phyloP scores from a whole-genome alignment of 1,284 basidiomycete genomes.

The Takashimella koratensis region DNA sequence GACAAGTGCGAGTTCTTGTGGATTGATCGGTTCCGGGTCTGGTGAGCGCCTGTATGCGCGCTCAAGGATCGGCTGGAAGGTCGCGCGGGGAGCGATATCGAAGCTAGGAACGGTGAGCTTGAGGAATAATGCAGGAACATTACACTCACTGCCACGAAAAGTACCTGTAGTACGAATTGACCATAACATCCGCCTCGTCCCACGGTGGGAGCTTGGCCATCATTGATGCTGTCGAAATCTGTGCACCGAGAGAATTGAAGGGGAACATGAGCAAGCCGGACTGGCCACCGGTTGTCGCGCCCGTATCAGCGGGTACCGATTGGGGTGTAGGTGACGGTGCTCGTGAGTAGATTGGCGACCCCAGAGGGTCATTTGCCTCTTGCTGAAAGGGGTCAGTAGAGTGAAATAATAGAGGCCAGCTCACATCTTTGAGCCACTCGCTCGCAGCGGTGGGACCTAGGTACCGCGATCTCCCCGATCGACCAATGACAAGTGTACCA shows the following conservation, averaged over 20 bases:
- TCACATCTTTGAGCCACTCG: slow-evolving; percentile 40
- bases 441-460: slow-evolving; percentile 36
- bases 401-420: too few species aligned
- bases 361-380: neutral
- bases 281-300: neutral
- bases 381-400: too few species aligned
- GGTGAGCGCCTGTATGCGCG: slow-evolving; percentile 12
- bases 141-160: slow-evolving; percentile 38
- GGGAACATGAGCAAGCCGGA: neutral
- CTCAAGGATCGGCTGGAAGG: slow-evolving; percentile 28
- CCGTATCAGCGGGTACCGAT: neutral
- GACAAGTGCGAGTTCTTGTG: slow-evolving; percentile 35
- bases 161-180: slow-evolving; percentile 32
- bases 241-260: neutral
- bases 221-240: neutral
- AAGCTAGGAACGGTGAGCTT: too few species aligned
- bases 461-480: slow-evolving; percentile 30
- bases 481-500: slow-evolving; percentile 31
- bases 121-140: too few species aligned
- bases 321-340: neutral
- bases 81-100: slow-evolving; percentile 25
- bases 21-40: slow-evolving; percentile 5
- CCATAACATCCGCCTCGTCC: slow-evolving; percentile 27
- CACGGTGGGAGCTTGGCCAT: slow-evolving; percentile 20
- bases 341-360: neutral